Conservation (phyloP, 805 yeast species). For the Kazachstania taianensis region DNA sequence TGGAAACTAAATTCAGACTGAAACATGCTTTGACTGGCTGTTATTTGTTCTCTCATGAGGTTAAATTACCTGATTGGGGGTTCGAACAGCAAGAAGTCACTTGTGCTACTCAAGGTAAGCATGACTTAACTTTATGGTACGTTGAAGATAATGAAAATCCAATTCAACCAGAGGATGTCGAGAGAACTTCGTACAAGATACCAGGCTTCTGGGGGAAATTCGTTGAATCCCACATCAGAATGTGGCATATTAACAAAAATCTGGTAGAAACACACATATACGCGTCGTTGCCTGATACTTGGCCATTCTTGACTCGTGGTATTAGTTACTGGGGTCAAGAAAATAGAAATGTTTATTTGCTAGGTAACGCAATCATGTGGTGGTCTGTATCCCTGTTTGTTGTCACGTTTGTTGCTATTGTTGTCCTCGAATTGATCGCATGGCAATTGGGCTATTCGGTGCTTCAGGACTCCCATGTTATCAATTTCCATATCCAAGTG, state of each 20-base stretch:
- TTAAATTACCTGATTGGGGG: slow-evolving; percentile 74
- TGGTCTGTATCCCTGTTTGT: slow-evolving; percentile 55
- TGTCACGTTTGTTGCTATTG: slow-evolving; percentile 39
- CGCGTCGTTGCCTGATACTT: slow-evolving; percentile 60
- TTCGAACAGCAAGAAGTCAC: slow-evolving; percentile 80
- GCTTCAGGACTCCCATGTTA: slow-evolving; percentile 41
- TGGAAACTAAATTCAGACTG: slow-evolving; percentile 61
- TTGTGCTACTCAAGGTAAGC: slow-evolving; percentile 60
- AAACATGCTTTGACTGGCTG: slow-evolving; percentile 75
- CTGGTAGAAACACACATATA: slow-evolving; percentile 59
- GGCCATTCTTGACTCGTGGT: slow-evolving; percentile 73
- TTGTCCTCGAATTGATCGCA: slow-evolving; percentile 36
- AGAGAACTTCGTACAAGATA: slow-evolving; percentile 42
- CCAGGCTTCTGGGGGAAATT: slow-evolving; percentile 50
- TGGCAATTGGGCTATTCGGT: slow-evolving; percentile 57
- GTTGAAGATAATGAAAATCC: slow-evolving; percentile 57
- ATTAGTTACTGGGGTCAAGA: slow-evolving; percentile 63
- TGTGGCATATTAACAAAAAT: slow-evolving; percentile 72
- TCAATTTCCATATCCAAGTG: slow-evolving; percentile 55
- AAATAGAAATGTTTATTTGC: slow-evolving; percentile 51
- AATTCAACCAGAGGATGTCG: slow-evolving; percentile 35
- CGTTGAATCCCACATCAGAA: slow-evolving; percentile 53
- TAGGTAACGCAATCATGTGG: slow-evolving; percentile 78
- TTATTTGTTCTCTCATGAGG: slow-evolving; percentile 64
- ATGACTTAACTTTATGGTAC: slow-evolving; percentile 57